Base-by-base conservation (phyloP, 225 moss, liverwort and hornwort species). In the Pleurozium schreberi region DNA sequence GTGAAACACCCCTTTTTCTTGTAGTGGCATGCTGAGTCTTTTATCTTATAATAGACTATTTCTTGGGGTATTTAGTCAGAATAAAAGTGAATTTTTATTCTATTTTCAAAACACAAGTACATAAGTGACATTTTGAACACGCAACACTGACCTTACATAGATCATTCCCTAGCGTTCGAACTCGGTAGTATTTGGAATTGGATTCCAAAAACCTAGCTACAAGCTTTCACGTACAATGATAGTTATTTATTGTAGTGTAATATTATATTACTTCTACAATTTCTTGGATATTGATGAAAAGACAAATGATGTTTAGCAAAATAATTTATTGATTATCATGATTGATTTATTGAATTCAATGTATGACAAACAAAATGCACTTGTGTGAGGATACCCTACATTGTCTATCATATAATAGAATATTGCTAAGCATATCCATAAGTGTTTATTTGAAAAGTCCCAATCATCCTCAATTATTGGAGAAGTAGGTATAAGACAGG, bases 371-470 rank as follows among this genome's bases (percentile, higher is more conserved):
- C 0, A 0, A 1, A 73, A 45, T 45, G 11, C 6, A 45, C 18
- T 30, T 45, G 6, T 30, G 1, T 45, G 5, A 30, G 1, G 2
- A 73, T 30, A 30, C 30, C 30, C 30, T 73, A 47, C 18, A 47
- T n/a, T n/a, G n/a, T 45, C 13, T 0, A n/a, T 47, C 18, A 28
- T 30, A 30, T 47, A 2, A 0, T 73, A 45, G 6, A 43, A 45
- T 45, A 45, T 71, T 3, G 1, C 0, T 1, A 71, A 27, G 16
- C 2, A 26, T 43, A 73, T 0, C 3, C 2, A 45, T 17, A 45
- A 30, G 3, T 17, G 28, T 43, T 28, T 47, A 45, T 73, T 42
- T 34, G 9, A 27, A 73, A 18, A 45, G 28, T 30, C 1, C 2
- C 10, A 45, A 30, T 28, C 6, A 18, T 45, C 3, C 0, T 73